A percentile compares a stretch with the other conserved stretches of the same genome.
phyloP scores from a whole-genome alignment of 352 stramenopile species.

The Globisporangium emineosum region DNA sequence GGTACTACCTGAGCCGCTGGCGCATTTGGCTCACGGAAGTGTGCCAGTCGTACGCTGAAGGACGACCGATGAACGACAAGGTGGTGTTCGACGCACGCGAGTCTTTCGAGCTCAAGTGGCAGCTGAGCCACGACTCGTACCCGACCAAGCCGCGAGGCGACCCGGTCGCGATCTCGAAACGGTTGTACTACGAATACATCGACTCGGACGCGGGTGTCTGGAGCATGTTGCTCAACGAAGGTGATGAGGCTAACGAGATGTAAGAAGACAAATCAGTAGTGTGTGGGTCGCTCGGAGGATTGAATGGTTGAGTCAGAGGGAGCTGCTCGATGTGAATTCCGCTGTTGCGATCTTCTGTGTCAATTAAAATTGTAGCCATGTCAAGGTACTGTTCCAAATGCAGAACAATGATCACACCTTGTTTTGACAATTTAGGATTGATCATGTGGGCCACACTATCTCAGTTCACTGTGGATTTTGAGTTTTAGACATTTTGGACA shows the following conservation, averaged over 20 bases:
- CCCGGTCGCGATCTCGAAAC: slow-evolving; percentile 48
- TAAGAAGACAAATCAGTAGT: slow-evolving; percentile 4
- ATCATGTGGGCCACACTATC: slow-evolving; percentile 6
- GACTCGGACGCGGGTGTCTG: slow-evolving; percentile 12
- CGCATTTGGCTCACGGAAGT: slow-evolving; percentile 70
- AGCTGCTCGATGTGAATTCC: neutral
- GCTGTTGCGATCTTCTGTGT: neutral
- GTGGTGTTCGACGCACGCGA: slow-evolving; percentile 44
- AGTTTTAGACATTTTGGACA: no score
- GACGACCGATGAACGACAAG: slow-evolving; percentile 50
- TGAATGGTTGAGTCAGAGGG: neutral
- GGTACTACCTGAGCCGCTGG: slow-evolving; percentile 73
- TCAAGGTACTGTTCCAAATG: neutral
- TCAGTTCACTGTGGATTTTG: no score
- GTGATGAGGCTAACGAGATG: slow-evolving; percentile 1
- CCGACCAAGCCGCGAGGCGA: slow-evolving; percentile 43
- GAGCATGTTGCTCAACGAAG: neutral
- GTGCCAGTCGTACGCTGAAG: slow-evolving; percentile 59
- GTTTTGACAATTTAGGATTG: neutral
- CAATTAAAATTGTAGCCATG: slow-evolving; percentile 14
- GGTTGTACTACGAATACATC: slow-evolving; percentile 50
- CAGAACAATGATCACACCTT: neutral
- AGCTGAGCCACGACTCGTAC: slow-evolving; percentile 53
- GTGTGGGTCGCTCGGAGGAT: neutral
- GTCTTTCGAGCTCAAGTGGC: slow-evolving; percentile 75